Percentiles rank a stretch among this genome's conserved stretches.
phyloP scores from a whole-genome alignment of 257 asterid species.

The Nicotiana paniculata region DNA sequence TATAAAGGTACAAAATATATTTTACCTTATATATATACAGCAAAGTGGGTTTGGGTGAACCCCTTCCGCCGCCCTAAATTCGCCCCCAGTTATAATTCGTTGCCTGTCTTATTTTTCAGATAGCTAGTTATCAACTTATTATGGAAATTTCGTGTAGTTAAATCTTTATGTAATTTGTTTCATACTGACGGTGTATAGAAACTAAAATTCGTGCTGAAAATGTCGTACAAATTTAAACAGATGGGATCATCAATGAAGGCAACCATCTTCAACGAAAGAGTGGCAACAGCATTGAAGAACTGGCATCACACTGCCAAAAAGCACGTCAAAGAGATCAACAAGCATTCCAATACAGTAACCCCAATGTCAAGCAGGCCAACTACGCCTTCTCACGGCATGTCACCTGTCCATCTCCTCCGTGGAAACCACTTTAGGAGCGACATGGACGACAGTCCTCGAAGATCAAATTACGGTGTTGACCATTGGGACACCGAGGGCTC shows the following conservation, averaged over 20 bases:
- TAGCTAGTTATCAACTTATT: no score
- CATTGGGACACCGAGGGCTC: conserved; percentile 43
- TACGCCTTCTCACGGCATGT: conserved; percentile 56
- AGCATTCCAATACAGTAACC: conserved; percentile 29
- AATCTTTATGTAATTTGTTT: no score
- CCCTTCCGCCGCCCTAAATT: no score
- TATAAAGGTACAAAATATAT: no score
- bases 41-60: no score
- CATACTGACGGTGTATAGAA: no score
- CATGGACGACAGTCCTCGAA: conserved; percentile 33
- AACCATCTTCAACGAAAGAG: conserved; percentile 71
- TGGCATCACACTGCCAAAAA: conserved; percentile 93
- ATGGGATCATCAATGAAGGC: conserved; percentile 95
- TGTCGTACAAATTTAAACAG: conserved; percentile 19
- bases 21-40: no score
- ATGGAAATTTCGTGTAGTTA: no score
- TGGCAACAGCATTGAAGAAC: conserved; percentile 56
- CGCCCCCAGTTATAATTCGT: no score
- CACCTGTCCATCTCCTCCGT: conserved; percentile 72
- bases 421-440: conserved; percentile 30
- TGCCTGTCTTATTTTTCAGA: no score
- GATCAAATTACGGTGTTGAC: conserved; percentile 22
- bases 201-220: background rate
- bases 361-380: conserved; percentile 54
- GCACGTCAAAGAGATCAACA: conserved; percentile 48